Conservation (phyloP, 1,284 basidiomycete species). For the Pterula multifida region DNA sequence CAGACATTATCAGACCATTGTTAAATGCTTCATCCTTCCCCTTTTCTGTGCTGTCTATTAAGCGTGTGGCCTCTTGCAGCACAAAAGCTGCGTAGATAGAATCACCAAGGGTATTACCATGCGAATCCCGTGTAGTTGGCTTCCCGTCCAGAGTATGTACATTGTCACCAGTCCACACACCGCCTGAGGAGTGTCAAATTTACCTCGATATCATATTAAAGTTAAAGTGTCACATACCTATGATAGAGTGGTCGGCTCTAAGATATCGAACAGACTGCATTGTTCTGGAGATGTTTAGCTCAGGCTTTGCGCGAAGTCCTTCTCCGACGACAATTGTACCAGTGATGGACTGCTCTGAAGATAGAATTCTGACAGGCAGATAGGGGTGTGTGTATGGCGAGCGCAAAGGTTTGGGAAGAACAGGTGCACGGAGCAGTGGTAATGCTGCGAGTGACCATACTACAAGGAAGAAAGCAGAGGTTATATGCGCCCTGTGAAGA, state of each 20-base stretch:
- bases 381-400: slow-evolving; percentile 41
- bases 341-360: slow-evolving; percentile 58
- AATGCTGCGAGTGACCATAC: not conserved
- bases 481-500: not conserved
- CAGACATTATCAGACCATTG: slow-evolving; percentile 62
- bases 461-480: not conserved
- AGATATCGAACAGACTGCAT: slow-evolving; percentile 64
- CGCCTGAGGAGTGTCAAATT: slow-evolving; percentile 24
- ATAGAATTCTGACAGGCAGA: slow-evolving; percentile 56
- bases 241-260: slow-evolving; percentile 76
- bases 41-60: slow-evolving; percentile 39
- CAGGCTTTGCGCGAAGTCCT: slow-evolving; percentile 28
- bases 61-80: slow-evolving; percentile 70
- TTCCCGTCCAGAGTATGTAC: slow-evolving; percentile 29
- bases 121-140: slow-evolving; percentile 34
- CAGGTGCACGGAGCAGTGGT: slow-evolving; percentile 22
- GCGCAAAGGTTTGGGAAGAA: slow-evolving; percentile 39
- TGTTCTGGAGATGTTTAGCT: slow-evolving; percentile 16
- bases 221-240: slow-evolving; percentile 32
- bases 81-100: slow-evolving; percentile 80
- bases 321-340: slow-evolving; percentile 76
- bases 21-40: slow-evolving; percentile 22
- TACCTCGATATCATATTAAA: not conserved
- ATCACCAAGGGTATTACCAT: slow-evolving; percentile 47
- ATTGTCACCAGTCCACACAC: slow-evolving; percentile 58